Evolutionary conservation across 2,329 filamentous ascomycete species (phyloP).

Genomic region (Moelleriella libera): DNA sequence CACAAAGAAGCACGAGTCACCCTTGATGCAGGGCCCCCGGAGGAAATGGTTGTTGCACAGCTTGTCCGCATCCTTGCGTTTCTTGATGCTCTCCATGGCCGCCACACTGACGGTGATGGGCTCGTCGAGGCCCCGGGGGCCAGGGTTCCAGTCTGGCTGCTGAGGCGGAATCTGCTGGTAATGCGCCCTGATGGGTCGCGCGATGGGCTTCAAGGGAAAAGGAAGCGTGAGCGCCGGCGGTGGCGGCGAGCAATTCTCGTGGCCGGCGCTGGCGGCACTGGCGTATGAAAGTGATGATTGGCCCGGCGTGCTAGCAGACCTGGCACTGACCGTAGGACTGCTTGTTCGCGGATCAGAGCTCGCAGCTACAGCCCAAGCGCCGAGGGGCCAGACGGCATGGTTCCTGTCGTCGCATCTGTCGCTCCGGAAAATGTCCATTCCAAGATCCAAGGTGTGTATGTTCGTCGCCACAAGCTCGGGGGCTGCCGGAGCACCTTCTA

Average conservation of each 20-base stretch:
- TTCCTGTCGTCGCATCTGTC: constrained; percentile 31
- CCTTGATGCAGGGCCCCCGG: constrained; percentile 40
- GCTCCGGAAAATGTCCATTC: constrained; percentile 34
- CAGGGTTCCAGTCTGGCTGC: constrained; percentile 34
- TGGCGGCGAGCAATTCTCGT: constrained; percentile 20
- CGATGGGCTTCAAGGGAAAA: constrained; percentile 14
- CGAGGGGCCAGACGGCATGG: constrained; percentile 5
- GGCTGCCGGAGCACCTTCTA: constrained; percentile 39
- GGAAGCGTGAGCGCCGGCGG: constrained; percentile 27
- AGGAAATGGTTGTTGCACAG: constrained; percentile 50
- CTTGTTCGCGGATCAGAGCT: constrained; percentile 2
- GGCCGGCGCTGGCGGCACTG: constrained; percentile 21
- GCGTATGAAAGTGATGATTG: constrained; percentile 21
- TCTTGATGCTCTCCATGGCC: constrained; percentile 40
- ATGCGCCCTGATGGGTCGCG: constrained; percentile 3
- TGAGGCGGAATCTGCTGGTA: constrained; percentile 13
- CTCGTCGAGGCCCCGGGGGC: constrained; percentile 38
- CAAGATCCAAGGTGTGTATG: constrained; percentile 30
- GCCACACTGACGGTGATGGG: constrained; percentile 29
- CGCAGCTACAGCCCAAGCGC: constrained; percentile 2
- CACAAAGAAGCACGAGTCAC: constrained; percentile 39
- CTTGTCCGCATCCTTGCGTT: constrained; percentile 38
- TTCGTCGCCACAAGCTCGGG: constrained; percentile 32
- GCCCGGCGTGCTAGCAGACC: constrained; percentile 4
- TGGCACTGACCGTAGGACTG: constrained; percentile 6